A percentile compares a stretch with the other conserved stretches of the same genome.
These are phyloP conservation scores for Oryza punctata DNA, from an alignment of 176 grass and related monocot species.

Conservation along the genomic window DNA sequence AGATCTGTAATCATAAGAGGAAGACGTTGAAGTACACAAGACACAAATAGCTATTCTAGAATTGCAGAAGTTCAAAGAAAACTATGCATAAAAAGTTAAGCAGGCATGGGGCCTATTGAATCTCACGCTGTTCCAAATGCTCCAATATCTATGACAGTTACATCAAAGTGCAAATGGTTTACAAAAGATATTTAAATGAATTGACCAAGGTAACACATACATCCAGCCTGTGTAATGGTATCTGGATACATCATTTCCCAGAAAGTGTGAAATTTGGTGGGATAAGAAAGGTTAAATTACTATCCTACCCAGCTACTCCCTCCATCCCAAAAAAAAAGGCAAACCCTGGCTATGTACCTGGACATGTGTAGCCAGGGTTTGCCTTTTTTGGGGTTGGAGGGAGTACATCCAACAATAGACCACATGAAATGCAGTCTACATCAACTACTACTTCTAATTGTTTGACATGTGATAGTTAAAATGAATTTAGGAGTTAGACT, in stretches of 20 bases:
- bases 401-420: not conserved
- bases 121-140: constrained; percentile 2
- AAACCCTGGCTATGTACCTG: no score
- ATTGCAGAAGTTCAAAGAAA: constrained; percentile 21
- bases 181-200: not conserved
- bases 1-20: constrained; percentile 50
- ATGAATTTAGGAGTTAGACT: not conserved
- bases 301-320: not conserved
- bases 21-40: not conserved
- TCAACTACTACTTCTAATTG: not conserved
- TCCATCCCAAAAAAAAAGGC: no score
- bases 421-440: constrained; percentile 7
- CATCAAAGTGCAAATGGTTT: not conserved
- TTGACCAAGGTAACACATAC: not conserved
- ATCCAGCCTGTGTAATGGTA: not conserved
- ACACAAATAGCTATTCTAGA: constrained; percentile 16
- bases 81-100: constrained; percentile 19
- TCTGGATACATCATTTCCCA: not conserved
- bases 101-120: not conserved
- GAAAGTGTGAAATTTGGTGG: not conserved
- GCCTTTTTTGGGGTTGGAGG: no score
- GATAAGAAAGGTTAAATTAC: not conserved
- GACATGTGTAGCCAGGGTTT: no score
- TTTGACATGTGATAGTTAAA: not conserved
- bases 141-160: not conserved